Conservation (phyloP, 495 filamentous ascomycete species). For the Annulohypoxylon maeteangense region DNA sequence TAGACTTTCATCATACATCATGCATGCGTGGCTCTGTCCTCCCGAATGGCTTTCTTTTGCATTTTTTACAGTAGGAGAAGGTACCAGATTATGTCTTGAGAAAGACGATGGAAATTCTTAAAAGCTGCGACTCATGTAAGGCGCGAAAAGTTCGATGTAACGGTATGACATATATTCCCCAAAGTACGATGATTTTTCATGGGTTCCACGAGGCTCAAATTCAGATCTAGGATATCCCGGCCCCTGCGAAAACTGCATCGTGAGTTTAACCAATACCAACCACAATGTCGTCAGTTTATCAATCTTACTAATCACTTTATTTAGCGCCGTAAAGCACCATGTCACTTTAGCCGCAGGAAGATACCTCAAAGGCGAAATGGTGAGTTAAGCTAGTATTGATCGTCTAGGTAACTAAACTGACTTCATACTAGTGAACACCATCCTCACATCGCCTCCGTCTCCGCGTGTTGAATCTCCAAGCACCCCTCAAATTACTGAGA, state of each 20-base stretch:
- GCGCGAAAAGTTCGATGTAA: slow-evolving; percentile 50
- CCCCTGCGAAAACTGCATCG: slow-evolving; percentile 43
- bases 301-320: slow-evolving; percentile 22
- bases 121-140: slow-evolving; percentile 49
- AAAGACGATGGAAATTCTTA: slow-evolving; percentile 25
- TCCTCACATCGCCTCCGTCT: slow-evolving; percentile 21
- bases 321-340: slow-evolving; percentile 39
- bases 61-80: neutral
- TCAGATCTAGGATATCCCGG: slow-evolving; percentile 29
- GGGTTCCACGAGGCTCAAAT: slow-evolving; percentile 14
- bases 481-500: neutral
- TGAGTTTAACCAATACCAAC: slow-evolving; percentile 16
- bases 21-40: neutral
- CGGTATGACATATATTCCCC: slow-evolving; percentile 25
- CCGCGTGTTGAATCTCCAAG: slow-evolving; percentile 1
- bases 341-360: slow-evolving; percentile 45
- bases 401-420: neutral
- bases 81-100: neutral
- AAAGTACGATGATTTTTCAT: neutral
- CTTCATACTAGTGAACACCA: slow-evolving; percentile 8
- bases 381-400: neutral
- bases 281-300: neutral
- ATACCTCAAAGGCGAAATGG: slow-evolving; percentile 26
- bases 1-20: neutral
- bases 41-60: neutral